Evolutionary conservation across 345 rosid species (phyloP).

Genomic region (Eucalyptus erythrocorys): DNA sequence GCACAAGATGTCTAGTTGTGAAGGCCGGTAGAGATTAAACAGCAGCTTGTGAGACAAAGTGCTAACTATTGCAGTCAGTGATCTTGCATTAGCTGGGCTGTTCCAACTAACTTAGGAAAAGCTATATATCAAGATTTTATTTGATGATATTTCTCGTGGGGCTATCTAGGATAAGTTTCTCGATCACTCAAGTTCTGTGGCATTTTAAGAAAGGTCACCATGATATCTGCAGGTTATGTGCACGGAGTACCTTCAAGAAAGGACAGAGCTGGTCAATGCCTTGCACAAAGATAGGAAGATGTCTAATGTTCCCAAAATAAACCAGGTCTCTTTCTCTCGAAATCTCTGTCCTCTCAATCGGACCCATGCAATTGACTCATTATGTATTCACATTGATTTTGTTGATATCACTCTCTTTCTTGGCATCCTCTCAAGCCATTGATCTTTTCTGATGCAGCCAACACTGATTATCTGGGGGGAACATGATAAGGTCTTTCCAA

Average conservation of each 20-base stretch:
- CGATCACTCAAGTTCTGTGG: not conserved
- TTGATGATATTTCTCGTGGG: not conserved
- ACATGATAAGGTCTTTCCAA: not conserved
- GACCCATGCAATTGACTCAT: not conserved
- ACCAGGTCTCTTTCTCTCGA: not conserved
- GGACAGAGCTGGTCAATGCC: not conserved
- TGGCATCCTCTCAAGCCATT: not conserved
- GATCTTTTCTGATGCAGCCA: not conserved
- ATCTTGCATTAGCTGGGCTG: not conserved
- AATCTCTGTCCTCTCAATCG: not conserved
- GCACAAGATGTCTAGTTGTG: not conserved
- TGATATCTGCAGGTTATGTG: not conserved
- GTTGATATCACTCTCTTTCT: not conserved
- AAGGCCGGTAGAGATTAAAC: not conserved
- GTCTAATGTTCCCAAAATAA: constrained; percentile 1
- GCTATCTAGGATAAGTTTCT: not conserved
- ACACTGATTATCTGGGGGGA: constrained; percentile 5
- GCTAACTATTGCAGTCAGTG: not conserved
- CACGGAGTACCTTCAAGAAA: not conserved
- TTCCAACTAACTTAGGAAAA: not conserved
- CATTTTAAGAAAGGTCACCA: not conserved
- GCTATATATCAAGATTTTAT: not conserved
- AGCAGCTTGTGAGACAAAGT: not conserved
- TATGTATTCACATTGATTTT: not conserved
- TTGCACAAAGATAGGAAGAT: constrained; percentile 1